These are phyloP conservation scores for Metarhizium sp. DNA, from an alignment of 2,329 filamentous ascomycete genomes.

Conservation along the genomic window DNA sequence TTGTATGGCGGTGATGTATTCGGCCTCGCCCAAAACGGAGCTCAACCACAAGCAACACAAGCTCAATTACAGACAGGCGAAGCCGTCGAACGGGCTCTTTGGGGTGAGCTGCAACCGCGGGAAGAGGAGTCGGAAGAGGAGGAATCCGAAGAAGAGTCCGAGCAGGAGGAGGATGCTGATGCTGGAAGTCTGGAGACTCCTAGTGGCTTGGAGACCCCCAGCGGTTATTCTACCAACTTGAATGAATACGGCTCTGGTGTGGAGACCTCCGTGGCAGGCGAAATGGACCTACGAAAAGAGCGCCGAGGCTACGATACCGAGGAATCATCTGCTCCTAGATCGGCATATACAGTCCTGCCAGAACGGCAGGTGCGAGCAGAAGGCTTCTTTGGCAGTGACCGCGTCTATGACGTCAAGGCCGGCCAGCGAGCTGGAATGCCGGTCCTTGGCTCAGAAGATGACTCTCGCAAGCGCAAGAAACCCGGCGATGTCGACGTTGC, in stretches of 20 bases:
- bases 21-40: conserved; percentile 52
- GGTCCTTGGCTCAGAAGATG: conserved; percentile 72
- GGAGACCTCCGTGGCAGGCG: conserved; percentile 69
- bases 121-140: conserved; percentile 68
- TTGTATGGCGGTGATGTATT: conserved; percentile 94
- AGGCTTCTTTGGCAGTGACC: conserved; percentile 94
- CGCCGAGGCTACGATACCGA: conserved; percentile 82
- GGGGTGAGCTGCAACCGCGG: conserved; percentile 82
- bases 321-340: conserved; percentile 62
- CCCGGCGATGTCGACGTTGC: conserved; percentile 91
- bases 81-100: conserved; percentile 75
- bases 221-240: conserved; percentile 69
- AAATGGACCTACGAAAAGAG: conserved; percentile 82
- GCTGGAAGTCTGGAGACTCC: conserved; percentile 63
- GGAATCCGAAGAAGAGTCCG: conserved; percentile 25
- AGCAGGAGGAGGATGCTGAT: conserved; percentile 46
- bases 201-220: conserved; percentile 69
- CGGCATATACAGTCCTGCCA: conserved; percentile 81
- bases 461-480: conserved; percentile 81
- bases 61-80: conserved; percentile 48
- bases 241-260: conserved; percentile 66
- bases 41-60: conserved; percentile 27
- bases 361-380: conserved; percentile 78
- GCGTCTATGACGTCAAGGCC: conserved; percentile 75
- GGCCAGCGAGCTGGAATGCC: conserved; percentile 46